These are phyloP conservation scores for Xylariaceae sp. DNA, from an alignment of 2,329 filamentous ascomycete species.

Conservation along the genomic window DNA sequence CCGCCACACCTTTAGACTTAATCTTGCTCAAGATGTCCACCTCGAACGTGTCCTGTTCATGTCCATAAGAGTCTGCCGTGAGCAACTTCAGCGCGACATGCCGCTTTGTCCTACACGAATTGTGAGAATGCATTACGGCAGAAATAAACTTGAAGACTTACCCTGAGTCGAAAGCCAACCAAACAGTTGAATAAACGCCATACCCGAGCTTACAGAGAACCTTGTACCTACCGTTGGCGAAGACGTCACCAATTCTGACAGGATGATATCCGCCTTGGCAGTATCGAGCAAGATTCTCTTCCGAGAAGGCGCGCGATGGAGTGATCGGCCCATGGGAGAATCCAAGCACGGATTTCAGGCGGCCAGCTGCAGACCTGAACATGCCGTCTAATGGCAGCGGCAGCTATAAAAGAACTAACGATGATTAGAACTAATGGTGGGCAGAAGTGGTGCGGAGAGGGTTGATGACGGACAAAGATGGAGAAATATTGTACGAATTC, in stretches of 20 bases:
- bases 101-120: background rate
- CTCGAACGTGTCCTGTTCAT: background rate
- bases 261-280: background rate
- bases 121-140: too few relatives aligned
- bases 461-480: too few relatives aligned
- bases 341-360: too few relatives aligned
- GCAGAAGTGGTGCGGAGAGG: too few relatives aligned
- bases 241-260: constrained; percentile 1
- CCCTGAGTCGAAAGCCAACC: background rate
- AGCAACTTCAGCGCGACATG: constrained; percentile 1
- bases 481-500: too few relatives aligned
- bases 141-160: too few relatives aligned
- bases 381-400: too few relatives aligned
- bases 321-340: too few relatives aligned
- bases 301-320: too few relatives aligned
- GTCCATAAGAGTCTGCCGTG: background rate
- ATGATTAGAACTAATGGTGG: too few relatives aligned
- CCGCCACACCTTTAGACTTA: background rate
- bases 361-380: too few relatives aligned
- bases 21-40: background rate
- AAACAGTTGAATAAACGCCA: background rate
- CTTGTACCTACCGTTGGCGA: background rate
- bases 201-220: background rate
- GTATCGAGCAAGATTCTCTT: constrained; percentile 1
- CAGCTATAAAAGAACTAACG: too few relatives aligned